phyloP scores from a whole-genome alignment of 2,329 filamentous ascomycete genomes.

The Samsoniella hepiali region DNA sequence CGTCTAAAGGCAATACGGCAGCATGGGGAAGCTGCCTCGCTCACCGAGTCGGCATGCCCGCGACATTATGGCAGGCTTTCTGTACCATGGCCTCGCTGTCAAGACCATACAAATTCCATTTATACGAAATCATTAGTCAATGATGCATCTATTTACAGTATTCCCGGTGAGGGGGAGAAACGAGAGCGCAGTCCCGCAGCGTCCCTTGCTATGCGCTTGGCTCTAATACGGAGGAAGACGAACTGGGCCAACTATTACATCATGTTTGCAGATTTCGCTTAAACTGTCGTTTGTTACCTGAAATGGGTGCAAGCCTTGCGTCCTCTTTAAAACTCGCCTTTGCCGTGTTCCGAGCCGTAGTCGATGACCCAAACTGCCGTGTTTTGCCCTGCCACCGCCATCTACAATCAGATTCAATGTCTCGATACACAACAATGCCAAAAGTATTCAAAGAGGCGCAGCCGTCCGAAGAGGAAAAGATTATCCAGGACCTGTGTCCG shows the following conservation, averaged over 20 bases:
- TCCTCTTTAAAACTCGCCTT: neutral
- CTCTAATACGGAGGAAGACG: neutral
- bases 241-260: neutral
- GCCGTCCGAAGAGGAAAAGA: constrained; percentile 9
- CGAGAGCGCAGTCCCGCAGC: neutral
- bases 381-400: neutral
- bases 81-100: neutral
- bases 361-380: neutral
- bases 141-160: neutral
- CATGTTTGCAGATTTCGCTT: constrained; percentile 5
- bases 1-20: neutral
- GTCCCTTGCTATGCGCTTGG: constrained; percentile 4
- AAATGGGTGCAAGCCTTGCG: neutral
- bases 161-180: neutral
- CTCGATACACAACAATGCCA: neutral
- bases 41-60: neutral
- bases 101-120: neutral
- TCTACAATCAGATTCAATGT: neutral
- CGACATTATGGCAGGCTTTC: neutral
- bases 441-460: neutral
- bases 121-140: neutral
- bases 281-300: neutral
- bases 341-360: neutral
- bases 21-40: neutral
- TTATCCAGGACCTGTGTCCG: constrained; percentile 17